These are phyloP conservation scores for Amyloporia xantha DNA, from an alignment of 768 basidiomycete species.

Conservation along the genomic window DNA sequence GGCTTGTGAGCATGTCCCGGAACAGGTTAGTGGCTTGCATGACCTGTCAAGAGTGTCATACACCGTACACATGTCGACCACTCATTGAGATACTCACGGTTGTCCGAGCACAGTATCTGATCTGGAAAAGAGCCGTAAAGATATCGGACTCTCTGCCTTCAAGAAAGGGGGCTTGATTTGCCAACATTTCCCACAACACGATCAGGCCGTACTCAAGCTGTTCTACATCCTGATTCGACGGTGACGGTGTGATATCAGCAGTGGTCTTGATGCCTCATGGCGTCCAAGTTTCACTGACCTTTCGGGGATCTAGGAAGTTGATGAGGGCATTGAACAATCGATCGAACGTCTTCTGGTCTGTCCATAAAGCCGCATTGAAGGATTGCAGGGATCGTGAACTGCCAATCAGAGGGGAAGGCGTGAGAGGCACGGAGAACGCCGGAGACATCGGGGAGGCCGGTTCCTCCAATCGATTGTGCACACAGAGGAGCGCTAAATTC, in stretches of 20 bases:
- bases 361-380: conserved; percentile 61
- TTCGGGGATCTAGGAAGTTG: conserved; percentile 51
- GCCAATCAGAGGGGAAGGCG: conserved; percentile 49
- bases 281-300: conserved; percentile 35
- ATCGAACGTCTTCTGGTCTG: conserved; percentile 63
- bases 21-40: conserved; percentile 79
- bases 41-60: conserved; percentile 39
- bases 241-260: conserved; percentile 11
- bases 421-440: conserved; percentile 41
- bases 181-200: conserved; percentile 77
- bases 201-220: conserved; percentile 75
- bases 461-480: conserved; percentile 40
- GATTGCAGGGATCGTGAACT: conserved; percentile 35
- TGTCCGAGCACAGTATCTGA: conserved; percentile 66
- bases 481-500: conserved; percentile 58
- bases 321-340: conserved; percentile 61
- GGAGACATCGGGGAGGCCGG: conserved; percentile 50
- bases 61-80: neutral
- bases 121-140: conserved; percentile 60
- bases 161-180: conserved; percentile 62
- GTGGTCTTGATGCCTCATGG: conserved; percentile 1
- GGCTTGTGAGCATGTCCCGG: conserved; percentile 64
- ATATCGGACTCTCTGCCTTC: conserved; percentile 79
- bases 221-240: conserved; percentile 44
- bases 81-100: conserved; percentile 55